Evolutionary conservation across 2,329 filamentous ascomycete species (phyloP), one percentile per base, ranked within the genome.

Genomic region (Colletotrichum simmondsii): DNA sequence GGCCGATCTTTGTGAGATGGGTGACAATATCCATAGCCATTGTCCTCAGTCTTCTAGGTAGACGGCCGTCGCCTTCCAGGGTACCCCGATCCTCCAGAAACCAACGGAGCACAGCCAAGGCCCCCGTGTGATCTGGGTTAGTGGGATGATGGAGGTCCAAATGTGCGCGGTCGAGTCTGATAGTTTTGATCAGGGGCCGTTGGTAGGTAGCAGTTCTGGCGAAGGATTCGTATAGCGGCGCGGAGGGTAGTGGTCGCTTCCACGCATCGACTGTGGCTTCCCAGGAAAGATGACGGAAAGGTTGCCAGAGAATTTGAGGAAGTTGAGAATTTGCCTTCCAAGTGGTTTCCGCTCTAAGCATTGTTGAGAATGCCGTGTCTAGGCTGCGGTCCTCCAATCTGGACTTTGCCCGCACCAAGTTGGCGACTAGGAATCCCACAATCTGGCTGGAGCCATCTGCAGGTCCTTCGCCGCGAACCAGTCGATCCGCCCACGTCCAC

Each of bases 91-190:
- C 72, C 6, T 79, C 74, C 22, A 91, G 84, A 65, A 87, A 85
- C 2, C 37, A 42, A 19, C 37, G 37, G 37, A 42, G 37, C 14
- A 42, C 37, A 42, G 82, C 77, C 12, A 91, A 76, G 0, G 89
- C 89, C 1, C 83, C 82, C 2, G 81, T 78, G 26, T 86, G 83
- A 30, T 84, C 83, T 0, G 89, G 89, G 2, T 82, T 81, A 0
- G 85, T 86, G 0, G 89, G 89, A 76, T 91, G 89, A 69, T 88
- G 83, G 2, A 91, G 82, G 32, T 87, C 83, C 4, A 91, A 81
- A 75, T 91, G 89, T 0, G 89, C 89, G 37, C 83, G 81, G 62
- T 89, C 86, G 8, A 90, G 77, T 8, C 37, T 42, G 16, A 42
- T 42, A 19, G 37, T 42, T 19, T 42, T 42, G 37, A 42, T 42